phyloP scores from a whole-genome alignment of 2,329 filamentous ascomycete genomes.

The Pleurostoma richardsiae region DNA sequence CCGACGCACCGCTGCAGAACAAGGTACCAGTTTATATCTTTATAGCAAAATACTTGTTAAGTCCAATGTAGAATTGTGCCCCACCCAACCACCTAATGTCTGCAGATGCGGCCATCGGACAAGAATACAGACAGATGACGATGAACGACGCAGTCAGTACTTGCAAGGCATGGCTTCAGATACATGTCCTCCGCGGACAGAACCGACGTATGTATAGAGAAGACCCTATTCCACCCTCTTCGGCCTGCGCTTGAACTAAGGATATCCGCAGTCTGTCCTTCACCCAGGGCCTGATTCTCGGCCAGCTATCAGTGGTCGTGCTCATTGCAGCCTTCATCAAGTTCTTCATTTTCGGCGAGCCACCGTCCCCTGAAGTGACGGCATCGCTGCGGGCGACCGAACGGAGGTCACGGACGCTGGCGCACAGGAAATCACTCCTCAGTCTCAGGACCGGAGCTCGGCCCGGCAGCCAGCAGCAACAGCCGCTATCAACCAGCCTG shows the following conservation, averaged over 20 bases:
- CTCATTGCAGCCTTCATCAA: constrained; percentile 95
- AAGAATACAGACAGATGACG: too few species aligned
- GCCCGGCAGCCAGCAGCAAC: constrained; percentile 26
- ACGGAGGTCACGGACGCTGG: constrained; percentile 66
- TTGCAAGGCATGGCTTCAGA: constrained; percentile 30
- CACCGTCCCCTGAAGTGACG: constrained; percentile 76
- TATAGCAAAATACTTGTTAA: too few species aligned
- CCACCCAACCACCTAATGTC: too few species aligned
- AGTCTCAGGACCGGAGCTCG: constrained; percentile 46
- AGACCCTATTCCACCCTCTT: too few species aligned
- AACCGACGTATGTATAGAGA: constrained; percentile 37
- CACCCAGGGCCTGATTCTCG: constrained; percentile 87
- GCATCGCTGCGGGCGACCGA: constrained; percentile 71
- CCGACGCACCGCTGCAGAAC: too few species aligned
- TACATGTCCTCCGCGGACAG: constrained; percentile 33
- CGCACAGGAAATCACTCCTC: constrained; percentile 70
- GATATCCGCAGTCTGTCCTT: constrained; percentile 65
- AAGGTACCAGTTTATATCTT: too few species aligned
- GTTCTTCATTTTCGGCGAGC: constrained; percentile 98
- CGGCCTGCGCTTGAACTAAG: too few species aligned
- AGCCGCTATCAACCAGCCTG: constrained; percentile 47
- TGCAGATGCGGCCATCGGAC: too few species aligned
- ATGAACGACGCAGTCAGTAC: too few species aligned
- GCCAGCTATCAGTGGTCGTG: constrained; percentile 87
- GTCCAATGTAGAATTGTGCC: too few species aligned